Percentiles rank a stretch among this genome's conserved stretches.
phyloP scores from a whole-genome alignment of 352 stramenopile genomes.

The Thraustochytrium striatum region DNA sequence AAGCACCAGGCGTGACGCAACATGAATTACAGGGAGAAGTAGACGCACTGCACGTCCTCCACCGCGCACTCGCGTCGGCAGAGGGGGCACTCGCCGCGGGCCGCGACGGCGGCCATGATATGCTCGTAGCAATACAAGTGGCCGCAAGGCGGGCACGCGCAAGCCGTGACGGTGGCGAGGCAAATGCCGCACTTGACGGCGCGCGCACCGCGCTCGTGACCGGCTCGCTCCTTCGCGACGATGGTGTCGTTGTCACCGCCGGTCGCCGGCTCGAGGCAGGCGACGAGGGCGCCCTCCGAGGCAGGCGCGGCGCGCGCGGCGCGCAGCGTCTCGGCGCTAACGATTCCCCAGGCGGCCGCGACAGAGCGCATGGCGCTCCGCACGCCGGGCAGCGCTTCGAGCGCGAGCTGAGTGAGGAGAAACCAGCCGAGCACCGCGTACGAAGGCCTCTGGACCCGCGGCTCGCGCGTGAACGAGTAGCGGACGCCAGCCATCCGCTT shows the following conservation, averaged over 20 bases:
- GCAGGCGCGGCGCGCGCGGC: no score
- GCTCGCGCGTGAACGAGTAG: not conserved
- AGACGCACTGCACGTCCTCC: slow-evolving; percentile 22
- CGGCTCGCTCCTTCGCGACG: no score
- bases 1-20: no score
- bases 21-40: slow-evolving; percentile 1
- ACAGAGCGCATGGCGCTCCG: not conserved
- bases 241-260: no score
- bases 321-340: not conserved
- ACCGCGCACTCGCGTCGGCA: slow-evolving; percentile 8
- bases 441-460: slow-evolving; percentile 3
- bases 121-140: slow-evolving; percentile 47
- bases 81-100: slow-evolving; percentile 18
- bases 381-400: not conserved
- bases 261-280: no score
- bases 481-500: slow-evolving; percentile 28
- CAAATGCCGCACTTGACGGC: slow-evolving; percentile 44
- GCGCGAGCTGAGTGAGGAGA: slow-evolving; percentile 1
- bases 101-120: slow-evolving; percentile 9
- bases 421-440: slow-evolving; percentile 33
- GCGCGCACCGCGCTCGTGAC: slow-evolving; percentile 37
- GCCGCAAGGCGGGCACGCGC: slow-evolving; percentile 28
- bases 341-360: not conserved
- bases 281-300: no score
- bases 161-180: slow-evolving; percentile 19